Base-by-base conservation (phyloP, 306 rosid species). In the Lablab purpureus region DNA sequence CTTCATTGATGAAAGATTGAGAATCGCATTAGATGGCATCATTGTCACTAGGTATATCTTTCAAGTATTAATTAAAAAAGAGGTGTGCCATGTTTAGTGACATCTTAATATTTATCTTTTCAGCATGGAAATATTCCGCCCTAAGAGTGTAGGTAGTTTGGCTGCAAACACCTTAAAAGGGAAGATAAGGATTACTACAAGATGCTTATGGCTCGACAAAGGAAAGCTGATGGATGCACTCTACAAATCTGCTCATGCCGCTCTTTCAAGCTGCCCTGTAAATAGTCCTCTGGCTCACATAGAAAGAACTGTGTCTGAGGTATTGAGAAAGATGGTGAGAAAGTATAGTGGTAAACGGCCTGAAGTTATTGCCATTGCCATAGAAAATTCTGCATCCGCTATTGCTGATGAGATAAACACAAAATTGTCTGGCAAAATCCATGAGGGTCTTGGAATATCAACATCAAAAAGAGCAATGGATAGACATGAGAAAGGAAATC, bases 111-210 rank as follows among this genome's bases (percentile, higher is more conserved):
- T 62, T 30, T 32, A 30, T 59, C 14, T 32, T 27, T 30, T 62
- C 68, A 62, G 68, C 45, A 62, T 62, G 68, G 68, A 62, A 62
- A 62, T 62, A 62, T 62, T 62, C 8, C 68, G 68, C 45, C 68
- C 68, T 17, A 62, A 62, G 32, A 7, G 1, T 62, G 17, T 32
- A 30, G 68, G n/a, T 30, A 17, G 68, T 62, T 62, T 32, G 22
- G 43, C 68, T 62, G 3, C 18, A 32, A 62, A 30, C 5, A 15
- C 68, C 12, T 30, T 62, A 28, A 62, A 30, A 62, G 68, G 22
- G 3, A 62, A 62, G 45, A 62, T 62, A 62, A 62, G 43, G 45
- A 62, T 62, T 30, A 62, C 68, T 14, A 62, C 68, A 2, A 62
- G 68, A 32, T 62, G 68, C 68, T 30, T 62, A 62, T 62, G 68